Evolutionary conservation across 2,329 filamentous ascomycete species (phyloP).

Genomic region (Ophiostoma sp.): DNA sequence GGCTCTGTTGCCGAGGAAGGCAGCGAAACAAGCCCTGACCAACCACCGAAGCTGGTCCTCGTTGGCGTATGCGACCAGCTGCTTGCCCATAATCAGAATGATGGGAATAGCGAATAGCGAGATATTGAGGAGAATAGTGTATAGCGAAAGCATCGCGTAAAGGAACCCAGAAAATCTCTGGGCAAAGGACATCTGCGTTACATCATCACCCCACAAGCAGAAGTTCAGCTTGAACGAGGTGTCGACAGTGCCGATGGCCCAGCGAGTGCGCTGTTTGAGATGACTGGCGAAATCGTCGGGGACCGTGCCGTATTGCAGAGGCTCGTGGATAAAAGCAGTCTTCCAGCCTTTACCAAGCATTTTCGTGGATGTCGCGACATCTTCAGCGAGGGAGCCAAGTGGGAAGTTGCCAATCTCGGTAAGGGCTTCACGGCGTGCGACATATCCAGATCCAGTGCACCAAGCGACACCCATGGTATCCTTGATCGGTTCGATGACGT

Average conservation of each 20-base stretch:
- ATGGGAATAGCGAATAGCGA: slow-evolving; percentile 55
- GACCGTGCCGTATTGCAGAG: slow-evolving; percentile 55
- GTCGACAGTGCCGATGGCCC: slow-evolving; percentile 53
- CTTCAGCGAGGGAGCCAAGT: slow-evolving; percentile 54
- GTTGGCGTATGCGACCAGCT: slow-evolving; percentile 51
- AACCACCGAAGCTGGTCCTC: slow-evolving; percentile 53
- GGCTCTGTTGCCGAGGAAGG: slow-evolving; percentile 46
- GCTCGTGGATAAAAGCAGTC: slow-evolving; percentile 55
- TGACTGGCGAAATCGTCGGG: slow-evolving; percentile 52
- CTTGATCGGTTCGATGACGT: slow-evolving; percentile 48
- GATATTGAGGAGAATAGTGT: slow-evolving; percentile 44
- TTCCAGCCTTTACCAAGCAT: slow-evolving; percentile 58
- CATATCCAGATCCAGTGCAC: slow-evolving; percentile 59
- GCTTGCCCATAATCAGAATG: slow-evolving; percentile 51
- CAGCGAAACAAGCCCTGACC: slow-evolving; percentile 50
- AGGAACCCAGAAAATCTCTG: slow-evolving; percentile 56
- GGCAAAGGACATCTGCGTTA: slow-evolving; percentile 48
- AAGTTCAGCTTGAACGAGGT: slow-evolving; percentile 56
- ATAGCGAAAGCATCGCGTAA: slow-evolving; percentile 43
- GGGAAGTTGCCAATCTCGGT: slow-evolving; percentile 59
- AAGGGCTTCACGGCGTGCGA: slow-evolving; percentile 52
- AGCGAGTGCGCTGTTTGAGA: slow-evolving; percentile 52
- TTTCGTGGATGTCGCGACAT: slow-evolving; percentile 53
- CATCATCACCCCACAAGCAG: slow-evolving; percentile 49
- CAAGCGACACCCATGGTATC: slow-evolving; percentile 51